Percentiles rank a stretch among this genome's conserved stretches.
Conservation (phyloP, 2,329 filamentous ascomycete species). For the Penicillium sp. region DNA sequence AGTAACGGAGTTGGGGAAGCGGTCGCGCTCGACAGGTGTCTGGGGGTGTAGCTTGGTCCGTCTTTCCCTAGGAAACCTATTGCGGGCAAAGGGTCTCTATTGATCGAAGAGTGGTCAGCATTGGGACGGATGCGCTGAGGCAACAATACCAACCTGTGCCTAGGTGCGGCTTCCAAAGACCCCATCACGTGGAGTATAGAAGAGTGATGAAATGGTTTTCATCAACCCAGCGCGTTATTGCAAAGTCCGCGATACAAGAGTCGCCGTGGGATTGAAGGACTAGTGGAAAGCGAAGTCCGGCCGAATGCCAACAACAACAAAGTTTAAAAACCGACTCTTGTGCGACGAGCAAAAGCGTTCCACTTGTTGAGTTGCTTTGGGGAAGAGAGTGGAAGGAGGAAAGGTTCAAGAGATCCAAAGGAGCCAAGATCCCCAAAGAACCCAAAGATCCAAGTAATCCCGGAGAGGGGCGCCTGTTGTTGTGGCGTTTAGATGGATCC, state of each 20-base stretch:
- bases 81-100: slow-evolving; percentile 44
- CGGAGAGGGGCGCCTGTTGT: slow-evolving; percentile 4
- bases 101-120: slow-evolving; percentile 22
- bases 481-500: slow-evolving; percentile 13
- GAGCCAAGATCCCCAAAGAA: slow-evolving; percentile 1
- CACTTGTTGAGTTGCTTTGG: slow-evolving; percentile 13
- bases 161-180: slow-evolving; percentile 38
- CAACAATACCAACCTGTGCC: slow-evolving; percentile 36
- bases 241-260: neutral
- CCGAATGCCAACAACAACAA: neutral
- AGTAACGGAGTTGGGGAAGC: slow-evolving; percentile 40
- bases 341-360: slow-evolving; percentile 18
- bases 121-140: slow-evolving; percentile 6
- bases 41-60: slow-evolving; percentile 35
- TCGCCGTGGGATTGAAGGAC: neutral
- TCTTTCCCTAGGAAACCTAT: slow-evolving; percentile 43
- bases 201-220: neutral
- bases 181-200: slow-evolving; percentile 31
- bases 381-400: slow-evolving; percentile 10
- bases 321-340: slow-evolving; percentile 11
- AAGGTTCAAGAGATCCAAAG: slow-evolving; percentile 2
- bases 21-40: slow-evolving; percentile 32
- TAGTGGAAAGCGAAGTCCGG: slow-evolving; percentile 7
- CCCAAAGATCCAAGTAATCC: slow-evolving; percentile 12
- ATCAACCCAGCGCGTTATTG: neutral